A percentile compares a stretch with the other conserved stretches of the same genome.
Conservation (phyloP, 2,329 filamentous ascomycete genomes). For the Sporothrix brasiliensis region DNA sequence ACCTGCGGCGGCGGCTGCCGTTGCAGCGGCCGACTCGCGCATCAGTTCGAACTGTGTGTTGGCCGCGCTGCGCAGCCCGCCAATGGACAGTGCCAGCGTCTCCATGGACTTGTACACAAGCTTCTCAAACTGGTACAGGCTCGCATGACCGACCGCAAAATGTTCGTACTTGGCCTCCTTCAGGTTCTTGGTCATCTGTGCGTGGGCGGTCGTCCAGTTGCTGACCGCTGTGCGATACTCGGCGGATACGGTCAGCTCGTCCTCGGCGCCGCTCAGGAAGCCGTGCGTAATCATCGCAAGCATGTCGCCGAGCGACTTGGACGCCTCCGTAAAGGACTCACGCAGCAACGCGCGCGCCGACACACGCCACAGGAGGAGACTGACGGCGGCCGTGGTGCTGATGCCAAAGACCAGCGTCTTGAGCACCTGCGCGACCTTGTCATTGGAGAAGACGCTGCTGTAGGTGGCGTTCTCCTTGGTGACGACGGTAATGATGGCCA, state of each 20-base stretch:
- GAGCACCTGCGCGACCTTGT: conserved; percentile 78
- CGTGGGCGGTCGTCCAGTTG: conserved; percentile 68
- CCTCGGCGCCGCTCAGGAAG: conserved; percentile 81
- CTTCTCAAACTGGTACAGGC: conserved; percentile 76
- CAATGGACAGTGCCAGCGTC: conserved; percentile 81
- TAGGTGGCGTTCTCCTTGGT: conserved; percentile 91
- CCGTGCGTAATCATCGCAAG: conserved; percentile 78
- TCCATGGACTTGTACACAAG: conserved; percentile 83
- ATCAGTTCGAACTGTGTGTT: conserved; percentile 85
- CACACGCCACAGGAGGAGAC: conserved; percentile 74
- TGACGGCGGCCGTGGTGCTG: conserved; percentile 69
- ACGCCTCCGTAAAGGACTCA: conserved; percentile 71
- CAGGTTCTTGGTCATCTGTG: conserved; percentile 73
- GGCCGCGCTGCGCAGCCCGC: conserved; percentile 86
- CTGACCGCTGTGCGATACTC: conserved; percentile 65
- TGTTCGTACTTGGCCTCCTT: conserved; percentile 89
- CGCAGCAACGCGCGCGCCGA: conserved; percentile 76
- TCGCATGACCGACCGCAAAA: conserved; percentile 77
- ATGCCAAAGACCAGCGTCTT: conserved; percentile 85
- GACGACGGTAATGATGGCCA: conserved; percentile 85
- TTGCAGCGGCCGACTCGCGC: conserved; percentile 56
- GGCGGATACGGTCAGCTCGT: conserved; percentile 66
- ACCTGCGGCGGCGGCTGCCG: neutral
- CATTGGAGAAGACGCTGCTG: conserved; percentile 75
- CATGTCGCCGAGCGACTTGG: conserved; percentile 77